phyloP scores from a whole-genome alignment of 805 yeast species.

The Lachancea waltii region DNA sequence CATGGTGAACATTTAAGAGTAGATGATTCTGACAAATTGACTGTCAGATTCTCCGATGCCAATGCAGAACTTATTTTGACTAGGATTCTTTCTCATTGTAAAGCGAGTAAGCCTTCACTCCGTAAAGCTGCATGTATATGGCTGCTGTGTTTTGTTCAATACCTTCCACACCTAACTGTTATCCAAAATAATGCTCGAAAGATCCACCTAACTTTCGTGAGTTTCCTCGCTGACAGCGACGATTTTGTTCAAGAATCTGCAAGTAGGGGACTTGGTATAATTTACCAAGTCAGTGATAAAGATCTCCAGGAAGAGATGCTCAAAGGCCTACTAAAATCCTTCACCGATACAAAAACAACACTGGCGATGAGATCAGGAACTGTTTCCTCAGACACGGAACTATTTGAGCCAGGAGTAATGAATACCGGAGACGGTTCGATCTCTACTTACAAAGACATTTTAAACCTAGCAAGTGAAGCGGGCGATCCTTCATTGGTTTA shows the following conservation, averaged over 20 bases:
- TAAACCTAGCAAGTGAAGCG: conserved; percentile 84
- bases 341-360: conserved; percentile 59
- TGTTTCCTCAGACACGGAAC: conserved; percentile 69
- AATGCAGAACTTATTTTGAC: conserved; percentile 34
- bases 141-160: conserved; percentile 75
- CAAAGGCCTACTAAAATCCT: conserved; percentile 63
- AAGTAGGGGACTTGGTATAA: conserved; percentile 74
- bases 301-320: conserved; percentile 68
- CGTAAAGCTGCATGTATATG: conserved; percentile 79
- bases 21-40: background rate
- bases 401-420: conserved; percentile 77
- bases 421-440: conserved; percentile 80
- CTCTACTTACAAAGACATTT: conserved; percentile 84
- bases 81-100: conserved; percentile 45
- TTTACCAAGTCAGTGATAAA: conserved; percentile 69
- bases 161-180: conserved; percentile 45
- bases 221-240: conserved; percentile 71
- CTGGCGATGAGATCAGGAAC: conserved; percentile 48
- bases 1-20: conserved; percentile 45
- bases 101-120: conserved; percentile 63
- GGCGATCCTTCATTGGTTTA: conserved; percentile 94
- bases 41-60: background rate
- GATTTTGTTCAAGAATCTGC: conserved; percentile 91
- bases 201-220: conserved; percentile 71
- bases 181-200: conserved; percentile 43